Conservation (phyloP, 257 asterid species). For the Pogostemon cablin region DNA sequence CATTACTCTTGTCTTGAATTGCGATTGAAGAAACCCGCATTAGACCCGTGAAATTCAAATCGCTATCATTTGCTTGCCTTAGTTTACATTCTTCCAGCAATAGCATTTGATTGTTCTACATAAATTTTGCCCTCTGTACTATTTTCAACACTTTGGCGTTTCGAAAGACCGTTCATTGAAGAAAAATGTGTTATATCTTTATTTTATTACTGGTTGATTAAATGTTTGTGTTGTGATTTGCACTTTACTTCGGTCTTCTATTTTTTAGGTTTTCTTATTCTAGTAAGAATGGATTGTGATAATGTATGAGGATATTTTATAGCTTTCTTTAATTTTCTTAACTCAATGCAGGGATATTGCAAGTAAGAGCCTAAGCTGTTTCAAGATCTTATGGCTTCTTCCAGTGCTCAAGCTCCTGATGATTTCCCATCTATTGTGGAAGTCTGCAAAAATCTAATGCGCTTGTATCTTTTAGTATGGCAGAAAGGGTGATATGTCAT, state of each 20-base stretch:
- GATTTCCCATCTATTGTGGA: slow-evolving; percentile 5
- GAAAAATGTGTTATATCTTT: not conserved
- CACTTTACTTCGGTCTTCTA: not conserved
- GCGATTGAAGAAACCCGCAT: not conserved
- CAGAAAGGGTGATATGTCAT: slow-evolving; percentile 3
- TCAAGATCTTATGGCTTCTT: slow-evolving; percentile 24
- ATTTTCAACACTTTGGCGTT: not conserved
- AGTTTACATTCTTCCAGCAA: slow-evolving; percentile 13
- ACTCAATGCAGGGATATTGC: slow-evolving; percentile 6
- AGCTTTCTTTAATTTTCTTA: slow-evolving; percentile 22
- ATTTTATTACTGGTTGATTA: not conserved
- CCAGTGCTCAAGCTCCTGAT: slow-evolving; percentile 19
- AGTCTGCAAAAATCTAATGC: not conserved
- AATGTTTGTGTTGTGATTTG: not conserved
- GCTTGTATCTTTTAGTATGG: slow-evolving; percentile 4
- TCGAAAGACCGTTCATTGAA: too few species aligned
- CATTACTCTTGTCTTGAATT: not conserved
- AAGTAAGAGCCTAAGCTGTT: slow-evolving; percentile 1
- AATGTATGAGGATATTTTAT: slow-evolving; percentile 12
- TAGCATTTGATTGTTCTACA: slow-evolving; percentile 10
- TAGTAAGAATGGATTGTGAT: slow-evolving; percentile 22
- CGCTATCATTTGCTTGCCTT: not conserved
- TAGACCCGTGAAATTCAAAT: not conserved
- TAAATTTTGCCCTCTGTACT: not conserved
- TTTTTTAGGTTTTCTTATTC: slow-evolving; percentile 22